Evolutionary conservation across 768 basidiomycete genomes (phyloP).

Genomic region (Cystoderma amianthinum): DNA sequence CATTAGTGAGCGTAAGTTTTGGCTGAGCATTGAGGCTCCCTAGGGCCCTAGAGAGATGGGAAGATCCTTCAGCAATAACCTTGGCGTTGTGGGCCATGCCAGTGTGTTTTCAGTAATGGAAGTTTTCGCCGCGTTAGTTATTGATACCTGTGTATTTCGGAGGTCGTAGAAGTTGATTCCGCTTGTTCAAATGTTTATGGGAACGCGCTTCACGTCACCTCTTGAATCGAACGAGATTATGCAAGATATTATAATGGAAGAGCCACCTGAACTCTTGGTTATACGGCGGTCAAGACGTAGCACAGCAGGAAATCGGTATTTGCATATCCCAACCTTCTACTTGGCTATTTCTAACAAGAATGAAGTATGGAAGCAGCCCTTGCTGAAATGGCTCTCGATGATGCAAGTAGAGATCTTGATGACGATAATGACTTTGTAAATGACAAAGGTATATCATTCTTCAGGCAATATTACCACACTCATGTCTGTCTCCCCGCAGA

Average conservation of each 20-base stretch:
- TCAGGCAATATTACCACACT: not conserved
- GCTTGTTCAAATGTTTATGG: not conserved
- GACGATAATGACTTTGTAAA: conserved; percentile 70
- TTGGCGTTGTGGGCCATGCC: conserved; percentile 1
- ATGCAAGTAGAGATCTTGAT: conserved; percentile 50
- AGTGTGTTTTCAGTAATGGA: not conserved
- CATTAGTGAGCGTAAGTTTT: conserved; percentile 36
- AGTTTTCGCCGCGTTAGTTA: not conserved
- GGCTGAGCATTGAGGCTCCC: conserved; percentile 44
- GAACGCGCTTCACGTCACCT: not conserved
- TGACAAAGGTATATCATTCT: conserved; percentile 44
- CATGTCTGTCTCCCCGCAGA: conserved; percentile 32
- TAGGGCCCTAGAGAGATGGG: conserved; percentile 44
- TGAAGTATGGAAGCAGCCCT: conserved; percentile 71
- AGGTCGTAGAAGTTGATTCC: not conserved
- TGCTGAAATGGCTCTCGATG: conserved; percentile 61
- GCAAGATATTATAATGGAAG: conserved; percentile 9
- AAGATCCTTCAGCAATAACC: conserved; percentile 8
- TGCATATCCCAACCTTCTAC: not conserved
- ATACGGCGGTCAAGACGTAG: conserved; percentile 59
- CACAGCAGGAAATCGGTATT: conserved; percentile 75
- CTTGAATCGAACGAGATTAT: not conserved
- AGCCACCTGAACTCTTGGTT: conserved; percentile 37
- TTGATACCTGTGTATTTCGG: not conserved
- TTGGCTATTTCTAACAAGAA: not conserved